Evolutionary conservation across 192 early-diverging fungal species (phyloP).

Genomic region (Coemansia sp.): DNA sequence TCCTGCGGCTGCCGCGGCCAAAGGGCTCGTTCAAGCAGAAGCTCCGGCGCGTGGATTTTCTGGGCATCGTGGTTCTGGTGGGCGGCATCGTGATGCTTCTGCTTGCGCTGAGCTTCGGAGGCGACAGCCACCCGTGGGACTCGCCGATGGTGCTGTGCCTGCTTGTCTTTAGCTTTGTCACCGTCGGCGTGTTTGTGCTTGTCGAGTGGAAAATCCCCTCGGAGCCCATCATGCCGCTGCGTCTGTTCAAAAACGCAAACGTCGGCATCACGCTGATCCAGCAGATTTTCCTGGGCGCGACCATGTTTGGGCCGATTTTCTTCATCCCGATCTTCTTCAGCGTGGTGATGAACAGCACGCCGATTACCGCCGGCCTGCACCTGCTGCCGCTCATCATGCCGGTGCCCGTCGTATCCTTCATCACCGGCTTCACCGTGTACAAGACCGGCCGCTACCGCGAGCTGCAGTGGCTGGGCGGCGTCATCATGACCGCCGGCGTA

Average conservation of each 20-base stretch:
- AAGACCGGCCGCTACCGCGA: constrained; percentile 56
- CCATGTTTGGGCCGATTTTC: constrained; percentile 63
- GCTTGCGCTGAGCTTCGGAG: constrained; percentile 64
- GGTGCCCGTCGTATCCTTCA: constrained; percentile 58
- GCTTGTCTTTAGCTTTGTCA: constrained; percentile 53
- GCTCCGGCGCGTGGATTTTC: constrained; percentile 63
- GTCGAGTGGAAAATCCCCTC: constrained; percentile 61
- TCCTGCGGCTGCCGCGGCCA: constrained; percentile 55
- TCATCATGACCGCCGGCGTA: constrained; percentile 54
- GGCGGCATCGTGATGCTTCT: constrained; percentile 58
- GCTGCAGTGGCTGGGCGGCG: constrained; percentile 59
- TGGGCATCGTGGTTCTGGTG: constrained; percentile 60
- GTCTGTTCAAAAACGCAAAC: constrained; percentile 58
- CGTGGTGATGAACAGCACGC: constrained; percentile 58
- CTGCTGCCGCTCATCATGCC: constrained; percentile 65
- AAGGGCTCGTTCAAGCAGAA: constrained; percentile 54
- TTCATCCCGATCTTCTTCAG: constrained; percentile 67
- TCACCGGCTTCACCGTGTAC: constrained; percentile 53
- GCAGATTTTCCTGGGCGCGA: constrained; percentile 59
- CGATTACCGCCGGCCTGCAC: constrained; percentile 62
- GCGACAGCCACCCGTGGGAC: constrained; percentile 62
- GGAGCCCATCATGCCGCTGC: constrained; percentile 61
- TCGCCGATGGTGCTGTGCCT: constrained; percentile 58
- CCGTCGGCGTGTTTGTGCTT: constrained; percentile 49
- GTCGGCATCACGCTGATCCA: constrained; percentile 55